A percentile compares a stretch with the other conserved stretches of the same genome.
Conservation (phyloP, 768 basidiomycete genomes). For the Suillus cothurnatus region DNA sequence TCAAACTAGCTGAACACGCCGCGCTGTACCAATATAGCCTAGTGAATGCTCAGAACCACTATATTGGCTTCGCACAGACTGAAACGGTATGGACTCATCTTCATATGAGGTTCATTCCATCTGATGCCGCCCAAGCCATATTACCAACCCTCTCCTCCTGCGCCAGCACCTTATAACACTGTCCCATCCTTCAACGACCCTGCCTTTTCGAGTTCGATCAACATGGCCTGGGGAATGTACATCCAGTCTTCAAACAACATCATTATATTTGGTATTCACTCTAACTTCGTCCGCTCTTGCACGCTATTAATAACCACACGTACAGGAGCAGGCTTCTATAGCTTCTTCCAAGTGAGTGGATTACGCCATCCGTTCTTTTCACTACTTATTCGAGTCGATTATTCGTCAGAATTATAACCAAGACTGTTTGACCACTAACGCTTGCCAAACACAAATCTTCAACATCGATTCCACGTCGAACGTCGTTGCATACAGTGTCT, state of each 20-base stretch:
- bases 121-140: slow-evolving; percentile 40
- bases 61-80: slow-evolving; percentile 53
- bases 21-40: slow-evolving; percentile 53
- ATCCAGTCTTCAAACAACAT: slow-evolving; percentile 44
- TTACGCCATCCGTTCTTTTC: background rate
- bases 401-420: slow-evolving; percentile 40
- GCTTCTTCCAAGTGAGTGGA: slow-evolving; percentile 47
- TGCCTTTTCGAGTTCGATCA: slow-evolving; percentile 30
- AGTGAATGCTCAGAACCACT: slow-evolving; percentile 47
- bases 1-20: slow-evolving; percentile 43
- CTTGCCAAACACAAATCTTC: slow-evolving; percentile 47
- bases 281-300: slow-evolving; percentile 10
- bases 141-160: slow-evolving; percentile 48
- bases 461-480: slow-evolving; percentile 43
- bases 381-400: slow-evolving; percentile 1
- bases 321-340: slow-evolving; percentile 51
- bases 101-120: background rate
- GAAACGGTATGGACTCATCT: slow-evolving; percentile 42
- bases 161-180: slow-evolving; percentile 44
- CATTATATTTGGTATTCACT: slow-evolving; percentile 42
- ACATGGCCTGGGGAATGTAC: slow-evolving; percentile 45
- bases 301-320: slow-evolving; percentile 1
- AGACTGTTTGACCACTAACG: slow-evolving; percentile 37
- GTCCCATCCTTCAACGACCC: slow-evolving; percentile 43
- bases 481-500: slow-evolving; percentile 46